These are phyloP conservation scores for Trichosporon sp. DNA, from an alignment of 1,284 basidiomycete species.

Conservation along the genomic window DNA sequence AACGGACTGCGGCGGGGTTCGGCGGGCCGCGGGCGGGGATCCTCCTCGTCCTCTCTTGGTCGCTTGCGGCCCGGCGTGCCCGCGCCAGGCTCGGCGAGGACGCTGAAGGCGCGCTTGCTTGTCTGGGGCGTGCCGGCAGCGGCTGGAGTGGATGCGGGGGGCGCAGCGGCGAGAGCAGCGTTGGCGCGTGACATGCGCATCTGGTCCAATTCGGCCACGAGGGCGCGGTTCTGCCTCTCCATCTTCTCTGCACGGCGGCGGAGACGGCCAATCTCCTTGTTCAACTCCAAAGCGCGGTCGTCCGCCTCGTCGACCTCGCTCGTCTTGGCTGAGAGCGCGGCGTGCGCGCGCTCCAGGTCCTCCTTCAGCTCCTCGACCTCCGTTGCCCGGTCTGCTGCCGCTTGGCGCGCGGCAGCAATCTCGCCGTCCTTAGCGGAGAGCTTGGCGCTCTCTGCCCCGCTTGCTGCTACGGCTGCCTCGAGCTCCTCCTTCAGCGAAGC, in stretches of 20 bases:
- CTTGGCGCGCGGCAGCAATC: not conserved
- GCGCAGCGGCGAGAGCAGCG: not conserved
- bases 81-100: not conserved
- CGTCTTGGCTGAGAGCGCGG: slow-evolving; percentile 13
- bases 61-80: slow-evolving; percentile 13
- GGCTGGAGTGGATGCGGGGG: not conserved
- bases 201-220: slow-evolving; percentile 9
- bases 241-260: slow-evolving; percentile 11
- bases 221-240: slow-evolving; percentile 9
- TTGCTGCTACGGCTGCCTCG: not conserved
- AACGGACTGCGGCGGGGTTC: not conserved
- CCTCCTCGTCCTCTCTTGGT: slow-evolving; percentile 14
- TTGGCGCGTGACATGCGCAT: not conserved
- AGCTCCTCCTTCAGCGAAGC: slow-evolving; percentile 10
- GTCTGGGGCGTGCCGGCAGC: not conserved
- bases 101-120: not conserved
- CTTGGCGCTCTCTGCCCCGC: not conserved
- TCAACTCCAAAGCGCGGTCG: slow-evolving; percentile 18
- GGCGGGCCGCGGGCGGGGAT: not conserved
- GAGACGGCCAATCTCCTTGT: slow-evolving; percentile 12
- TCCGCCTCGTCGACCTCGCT: slow-evolving; percentile 22
- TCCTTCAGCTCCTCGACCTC: slow-evolving; percentile 20
- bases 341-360: slow-evolving; percentile 11
- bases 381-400: slow-evolving; percentile 32
- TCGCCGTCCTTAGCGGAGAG: slow-evolving; percentile 3